Conservation (phyloP, 2,329 filamentous ascomycete genomes). For the Geoglossum cookeanum region DNA sequence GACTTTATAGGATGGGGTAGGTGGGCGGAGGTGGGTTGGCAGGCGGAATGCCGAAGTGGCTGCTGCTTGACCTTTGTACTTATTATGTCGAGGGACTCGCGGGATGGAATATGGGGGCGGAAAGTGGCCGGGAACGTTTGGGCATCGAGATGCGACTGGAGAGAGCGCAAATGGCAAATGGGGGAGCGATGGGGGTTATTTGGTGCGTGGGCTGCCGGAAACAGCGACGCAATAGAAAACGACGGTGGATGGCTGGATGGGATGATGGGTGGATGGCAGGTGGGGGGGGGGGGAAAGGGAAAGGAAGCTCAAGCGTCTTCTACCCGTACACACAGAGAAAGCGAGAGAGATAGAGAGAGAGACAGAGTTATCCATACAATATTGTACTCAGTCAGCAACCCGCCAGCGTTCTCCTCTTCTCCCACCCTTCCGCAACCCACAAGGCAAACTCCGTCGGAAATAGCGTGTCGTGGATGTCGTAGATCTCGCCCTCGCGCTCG, state of each 20-base stretch:
- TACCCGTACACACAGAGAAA: too few species aligned
- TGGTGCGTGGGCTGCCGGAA: neutral
- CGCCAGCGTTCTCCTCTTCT: neutral
- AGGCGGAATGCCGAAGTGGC: neutral
- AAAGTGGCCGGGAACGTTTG: neutral
- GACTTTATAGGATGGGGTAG: neutral
- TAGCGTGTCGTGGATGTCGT: neutral
- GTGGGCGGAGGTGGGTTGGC: neutral
- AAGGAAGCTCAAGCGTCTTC: neutral
- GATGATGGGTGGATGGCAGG: too few species aligned
- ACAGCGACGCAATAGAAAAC: neutral
- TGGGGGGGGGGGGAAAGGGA: neutral
- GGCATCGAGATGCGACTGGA: neutral
- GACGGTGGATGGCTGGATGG: neutral
- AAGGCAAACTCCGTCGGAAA: neutral
- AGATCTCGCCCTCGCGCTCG: neutral
- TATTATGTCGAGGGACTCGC: neutral
- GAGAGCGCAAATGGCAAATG: neutral
- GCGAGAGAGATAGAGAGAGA: too few species aligned
- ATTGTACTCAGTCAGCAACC: too few species aligned
- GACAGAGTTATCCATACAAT: too few species aligned
- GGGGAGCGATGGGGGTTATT: neutral
- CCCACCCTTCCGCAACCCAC: neutral
- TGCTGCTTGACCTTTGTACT: neutral
- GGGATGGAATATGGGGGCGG: neutral